Conservation (phyloP, 768 basidiomycete genomes). For the Leccinum rimulosum region DNA sequence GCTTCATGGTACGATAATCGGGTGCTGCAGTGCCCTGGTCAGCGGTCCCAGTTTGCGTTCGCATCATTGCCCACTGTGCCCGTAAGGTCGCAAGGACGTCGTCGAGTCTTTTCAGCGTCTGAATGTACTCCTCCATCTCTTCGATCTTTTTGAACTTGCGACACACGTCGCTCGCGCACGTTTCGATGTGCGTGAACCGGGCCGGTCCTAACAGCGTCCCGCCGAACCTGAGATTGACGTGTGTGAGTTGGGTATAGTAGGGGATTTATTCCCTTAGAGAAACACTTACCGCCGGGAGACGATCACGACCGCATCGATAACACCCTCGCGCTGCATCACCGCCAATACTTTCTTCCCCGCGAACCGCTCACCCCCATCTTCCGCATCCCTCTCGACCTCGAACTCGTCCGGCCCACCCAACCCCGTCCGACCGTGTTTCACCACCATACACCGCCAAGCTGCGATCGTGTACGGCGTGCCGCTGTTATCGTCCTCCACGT, state of each 20-base stretch:
- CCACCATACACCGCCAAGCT: conserved; percentile 77
- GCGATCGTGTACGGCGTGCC: conserved; percentile 58
- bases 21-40: conserved; percentile 23
- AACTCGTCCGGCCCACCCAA: conserved; percentile 76
- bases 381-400: conserved; percentile 54
- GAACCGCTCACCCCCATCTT: conserved; percentile 80
- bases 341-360: conserved; percentile 61
- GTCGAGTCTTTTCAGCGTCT: conserved; percentile 59
- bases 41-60: neutral
- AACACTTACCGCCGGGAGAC: conserved; percentile 66
- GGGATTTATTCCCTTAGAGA: neutral
- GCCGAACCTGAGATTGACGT: conserved; percentile 59
- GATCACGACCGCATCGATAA: conserved; percentile 76
- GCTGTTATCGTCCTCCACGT: neutral
- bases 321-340: conserved; percentile 65
- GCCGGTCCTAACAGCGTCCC: conserved; percentile 77
- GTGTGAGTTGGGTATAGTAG: neutral
- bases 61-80: conserved; percentile 31
- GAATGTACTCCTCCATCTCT: conserved; percentile 61
- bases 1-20: conserved; percentile 46
- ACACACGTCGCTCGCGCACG: conserved; percentile 73
- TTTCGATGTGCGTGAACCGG: conserved; percentile 76
- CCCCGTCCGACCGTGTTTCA: conserved; percentile 64
- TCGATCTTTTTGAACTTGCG: conserved; percentile 62
- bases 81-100: conserved; percentile 58